Evolutionary conservation across 345 rosid genomes (phyloP).

Genomic region (Clausena lansium): DNA sequence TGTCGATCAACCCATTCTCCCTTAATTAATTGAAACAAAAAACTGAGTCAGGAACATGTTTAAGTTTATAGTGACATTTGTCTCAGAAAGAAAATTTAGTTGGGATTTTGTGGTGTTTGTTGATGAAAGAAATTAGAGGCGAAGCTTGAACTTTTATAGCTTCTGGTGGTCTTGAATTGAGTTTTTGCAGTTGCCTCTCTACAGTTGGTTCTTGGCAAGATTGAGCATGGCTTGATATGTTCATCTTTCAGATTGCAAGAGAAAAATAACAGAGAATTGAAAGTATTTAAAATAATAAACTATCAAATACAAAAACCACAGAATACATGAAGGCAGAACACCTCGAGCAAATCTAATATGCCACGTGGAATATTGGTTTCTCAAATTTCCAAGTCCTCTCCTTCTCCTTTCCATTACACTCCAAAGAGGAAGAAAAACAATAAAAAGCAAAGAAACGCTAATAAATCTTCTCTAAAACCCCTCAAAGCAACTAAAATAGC

Average conservation of each 20-base stretch:
- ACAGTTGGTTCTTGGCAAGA: background rate
- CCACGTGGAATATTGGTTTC: background rate
- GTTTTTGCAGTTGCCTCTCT: background rate
- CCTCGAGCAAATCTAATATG: background rate
- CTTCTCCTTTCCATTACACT: background rate
- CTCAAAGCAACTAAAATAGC: background rate
- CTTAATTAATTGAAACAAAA: slow-evolving; percentile 41
- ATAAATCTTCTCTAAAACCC: slow-evolving; percentile 5
- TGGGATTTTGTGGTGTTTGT: background rate
- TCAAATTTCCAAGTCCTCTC: background rate
- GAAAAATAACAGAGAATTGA: background rate
- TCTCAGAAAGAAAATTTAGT: background rate
- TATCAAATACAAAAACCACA: background rate
- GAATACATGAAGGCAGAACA: background rate
- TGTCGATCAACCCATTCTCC: slow-evolving; percentile 55
- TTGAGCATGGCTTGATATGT: background rate
- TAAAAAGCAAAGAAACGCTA: background rate
- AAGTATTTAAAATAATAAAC: no score
- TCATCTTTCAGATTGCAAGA: background rate
- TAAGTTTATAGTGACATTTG: background rate
- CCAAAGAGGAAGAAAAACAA: background rate
- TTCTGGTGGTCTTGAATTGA: background rate
- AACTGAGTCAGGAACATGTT: slow-evolving; percentile 14
- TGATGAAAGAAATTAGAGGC: background rate
- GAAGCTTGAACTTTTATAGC: background rate